These are phyloP conservation scores for Clausena lansium DNA, from an alignment of 345 rosid genomes.

Conservation along the genomic window DNA sequence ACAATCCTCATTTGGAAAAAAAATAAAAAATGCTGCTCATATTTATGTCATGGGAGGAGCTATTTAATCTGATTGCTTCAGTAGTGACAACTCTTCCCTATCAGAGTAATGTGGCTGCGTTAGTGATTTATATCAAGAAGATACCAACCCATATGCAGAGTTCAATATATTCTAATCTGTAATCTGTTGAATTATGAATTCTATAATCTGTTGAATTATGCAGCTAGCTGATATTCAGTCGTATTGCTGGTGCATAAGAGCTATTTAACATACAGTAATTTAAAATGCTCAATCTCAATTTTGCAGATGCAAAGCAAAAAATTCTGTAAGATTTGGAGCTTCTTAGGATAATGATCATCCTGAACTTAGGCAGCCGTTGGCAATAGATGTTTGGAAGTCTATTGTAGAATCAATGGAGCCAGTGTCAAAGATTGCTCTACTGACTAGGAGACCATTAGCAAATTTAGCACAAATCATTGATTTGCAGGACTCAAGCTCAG, in stretches of 20 bases:
- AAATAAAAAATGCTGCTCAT: slow-evolving; percentile 24
- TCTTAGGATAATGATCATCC: slow-evolving; percentile 67
- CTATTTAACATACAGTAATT: not conserved
- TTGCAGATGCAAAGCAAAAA: slow-evolving; percentile 74
- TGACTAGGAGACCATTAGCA: slow-evolving; percentile 82
- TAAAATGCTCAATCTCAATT: not conserved
- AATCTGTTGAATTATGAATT: not conserved
- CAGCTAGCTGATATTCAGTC: not conserved
- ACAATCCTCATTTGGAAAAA: slow-evolving; percentile 25
- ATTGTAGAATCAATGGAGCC: slow-evolving; percentile 32
- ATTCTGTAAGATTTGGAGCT: slow-evolving; percentile 55
- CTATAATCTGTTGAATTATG: not conserved
- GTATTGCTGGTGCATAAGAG: no score
- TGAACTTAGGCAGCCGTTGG: slow-evolving; percentile 65
- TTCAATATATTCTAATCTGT: slow-evolving; percentile 14
- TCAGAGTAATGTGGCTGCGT: not conserved
- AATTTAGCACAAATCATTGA: slow-evolving; percentile 53
- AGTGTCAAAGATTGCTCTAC: slow-evolving; percentile 55
- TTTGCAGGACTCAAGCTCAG: slow-evolving; percentile 34
- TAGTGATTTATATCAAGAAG: slow-evolving; percentile 8
- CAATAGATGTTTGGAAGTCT: slow-evolving; percentile 69
- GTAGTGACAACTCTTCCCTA: not conserved
- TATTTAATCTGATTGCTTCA: slow-evolving; percentile 2
- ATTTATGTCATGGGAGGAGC: slow-evolving; percentile 27
- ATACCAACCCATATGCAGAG: slow-evolving; percentile 26